Evolutionary conservation across 2,329 filamentous ascomycete genomes (phyloP), one percentile per base, ranked within the genome.

Genomic region (Cercospora zeina): DNA sequence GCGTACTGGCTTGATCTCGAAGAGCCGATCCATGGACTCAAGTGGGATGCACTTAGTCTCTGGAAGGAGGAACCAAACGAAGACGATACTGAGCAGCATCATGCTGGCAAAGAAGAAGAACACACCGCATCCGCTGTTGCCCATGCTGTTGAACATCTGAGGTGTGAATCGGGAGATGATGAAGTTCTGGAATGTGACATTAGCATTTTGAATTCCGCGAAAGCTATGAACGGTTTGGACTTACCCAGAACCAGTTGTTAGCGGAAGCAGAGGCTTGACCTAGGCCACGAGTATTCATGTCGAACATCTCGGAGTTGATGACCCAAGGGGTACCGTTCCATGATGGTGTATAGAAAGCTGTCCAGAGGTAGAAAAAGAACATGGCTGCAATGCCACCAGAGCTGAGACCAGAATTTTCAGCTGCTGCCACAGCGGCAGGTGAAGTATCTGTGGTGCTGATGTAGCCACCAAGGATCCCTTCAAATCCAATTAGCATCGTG

Each of bases 311-410:
- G 0, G 73, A 75, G 78, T 90, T 90, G 71, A 89, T 77, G 21
- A 92, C 87, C 89, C 89, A 92, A 0, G 88, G 89, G 0, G 87
- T 89, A 34, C 72, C 73, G 54, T 74, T 75, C 74, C 73, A 75
- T 8, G 70, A 76, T 2, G 78, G 87, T 0, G 87, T 89, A 77
- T 91, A 92, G 74, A 72, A 68, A 16, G 70, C 84, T 0, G 88
- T 89, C 85, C 86, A 90, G 0, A 90, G 80, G 70, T 90, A 90
- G 78, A 90, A 89, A 80, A 90, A 89, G 74, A 87, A 85, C 62
- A 89, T 81, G 34, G 86, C 85, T 0, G 83, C 83, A 59, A 86
- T 84, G 13, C 85, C 85, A 16, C 80, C 82, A 49, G 68, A 73
- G 30, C 72, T 77, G 59, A 80, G 78, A 8, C 67, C 73, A 5